phyloP scores from a whole-genome alignment of 2,329 filamentous ascomycete genomes.

The Ascochyta koolunga region DNA sequence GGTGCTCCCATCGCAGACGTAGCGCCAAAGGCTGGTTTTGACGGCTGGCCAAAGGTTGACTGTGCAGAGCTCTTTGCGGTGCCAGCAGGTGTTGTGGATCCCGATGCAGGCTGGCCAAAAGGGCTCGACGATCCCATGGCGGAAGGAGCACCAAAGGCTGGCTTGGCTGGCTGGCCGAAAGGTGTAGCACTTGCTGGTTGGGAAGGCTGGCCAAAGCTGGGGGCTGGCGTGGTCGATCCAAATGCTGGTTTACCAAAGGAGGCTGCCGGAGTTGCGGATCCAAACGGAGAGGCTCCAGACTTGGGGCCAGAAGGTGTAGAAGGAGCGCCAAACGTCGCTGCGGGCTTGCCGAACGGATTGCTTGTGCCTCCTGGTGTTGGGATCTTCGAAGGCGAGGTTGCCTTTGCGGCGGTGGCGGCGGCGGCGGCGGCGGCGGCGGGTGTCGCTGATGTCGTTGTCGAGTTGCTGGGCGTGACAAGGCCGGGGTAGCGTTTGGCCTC shows the following conservation, averaged over 20 bases:
- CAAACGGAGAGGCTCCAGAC: conserved; percentile 31
- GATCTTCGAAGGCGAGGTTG: conserved; percentile 17
- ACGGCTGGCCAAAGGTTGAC: conserved; percentile 17
- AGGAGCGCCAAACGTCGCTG: conserved; percentile 36
- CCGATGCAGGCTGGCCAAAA: conserved; percentile 32
- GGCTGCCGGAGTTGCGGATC: conserved; percentile 6
- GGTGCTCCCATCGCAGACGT: conserved; percentile 27
- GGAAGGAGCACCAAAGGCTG: conserved; percentile 37
- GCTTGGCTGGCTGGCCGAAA: conserved; percentile 28
- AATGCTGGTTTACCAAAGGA: conserved; percentile 7
- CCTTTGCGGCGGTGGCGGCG: conserved; percentile 23
- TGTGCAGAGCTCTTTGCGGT: conserved; percentile 11
- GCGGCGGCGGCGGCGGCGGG: conserved; percentile 30
- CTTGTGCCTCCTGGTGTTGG: conserved; percentile 15
- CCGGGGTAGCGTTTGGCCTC: conserved; percentile 75
- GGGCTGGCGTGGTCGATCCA: conserved; percentile 16
- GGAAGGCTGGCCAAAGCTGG: conserved; percentile 20
- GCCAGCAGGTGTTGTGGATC: conserved; percentile 26
- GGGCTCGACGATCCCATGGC: conserved; percentile 18
- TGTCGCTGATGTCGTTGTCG: neutral
- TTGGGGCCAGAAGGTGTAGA: conserved; percentile 19
- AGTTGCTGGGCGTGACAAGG: conserved; percentile 52
- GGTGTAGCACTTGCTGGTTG: conserved; percentile 11
- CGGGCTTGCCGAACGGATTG: conserved; percentile 17
- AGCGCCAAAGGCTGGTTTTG: conserved; percentile 22